Percentiles rank a stretch among this genome's conserved stretches.
Evolutionary conservation across 2,329 filamentous ascomycete genomes (phyloP).

Genomic region (Tolypocladium inflatum): DNA sequence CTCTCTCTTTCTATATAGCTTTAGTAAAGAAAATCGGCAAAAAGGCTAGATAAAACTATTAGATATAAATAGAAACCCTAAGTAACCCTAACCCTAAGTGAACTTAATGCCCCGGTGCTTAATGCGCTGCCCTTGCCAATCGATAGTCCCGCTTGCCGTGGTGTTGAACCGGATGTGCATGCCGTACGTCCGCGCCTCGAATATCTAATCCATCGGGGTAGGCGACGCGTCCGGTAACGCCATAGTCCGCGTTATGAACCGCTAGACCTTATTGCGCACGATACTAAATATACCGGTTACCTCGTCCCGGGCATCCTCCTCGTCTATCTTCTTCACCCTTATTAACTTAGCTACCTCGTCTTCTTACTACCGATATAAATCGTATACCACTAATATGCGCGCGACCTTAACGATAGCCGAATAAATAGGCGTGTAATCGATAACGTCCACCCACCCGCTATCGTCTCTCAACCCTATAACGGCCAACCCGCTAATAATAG

Average conservation of each 20-base stretch:
- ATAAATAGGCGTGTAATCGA: conserved; percentile 7
- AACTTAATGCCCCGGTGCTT: too few species aligned
- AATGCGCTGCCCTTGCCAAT: too few species aligned
- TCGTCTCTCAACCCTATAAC: conserved; percentile 4
- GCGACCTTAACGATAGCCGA: conserved; percentile 9
- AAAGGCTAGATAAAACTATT: too few species aligned
- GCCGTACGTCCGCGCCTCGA: conserved; percentile 1
- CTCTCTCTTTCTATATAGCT: too few species aligned
- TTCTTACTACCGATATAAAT: conserved; percentile 5
- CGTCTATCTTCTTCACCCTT: neutral
- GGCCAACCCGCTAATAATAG: conserved; percentile 5
- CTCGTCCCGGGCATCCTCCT: neutral
- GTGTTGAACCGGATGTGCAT: conserved; percentile 8
- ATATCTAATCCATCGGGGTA: conserved; percentile 10
- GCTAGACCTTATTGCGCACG: conserved; percentile 1
- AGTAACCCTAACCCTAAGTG: too few species aligned
- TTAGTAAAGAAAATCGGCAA: too few species aligned
- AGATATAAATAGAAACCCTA: too few species aligned
- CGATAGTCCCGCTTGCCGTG: neutral
- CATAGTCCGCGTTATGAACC: conserved; percentile 7
- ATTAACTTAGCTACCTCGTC: neutral
- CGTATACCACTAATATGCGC: conserved; percentile 5
- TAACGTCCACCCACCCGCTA: neutral
- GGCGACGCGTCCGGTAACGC: neutral
- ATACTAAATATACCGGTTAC: conserved; percentile 3